These are phyloP conservation scores for Coprinopsis marcescibilis DNA, from an alignment of 768 basidiomycete species.

Conservation along the genomic window DNA sequence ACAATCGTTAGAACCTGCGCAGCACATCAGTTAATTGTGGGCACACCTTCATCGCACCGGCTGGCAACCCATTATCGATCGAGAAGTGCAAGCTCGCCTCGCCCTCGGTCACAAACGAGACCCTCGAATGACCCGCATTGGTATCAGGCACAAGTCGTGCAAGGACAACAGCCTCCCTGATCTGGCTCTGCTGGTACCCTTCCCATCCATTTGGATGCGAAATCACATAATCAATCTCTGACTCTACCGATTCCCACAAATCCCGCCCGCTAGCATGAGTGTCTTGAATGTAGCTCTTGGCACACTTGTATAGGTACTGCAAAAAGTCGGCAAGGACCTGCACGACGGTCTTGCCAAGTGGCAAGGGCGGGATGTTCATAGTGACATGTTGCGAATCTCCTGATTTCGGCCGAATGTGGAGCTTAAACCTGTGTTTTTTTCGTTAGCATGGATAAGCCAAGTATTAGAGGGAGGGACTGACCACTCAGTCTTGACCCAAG, in stretches of 20 bases:
- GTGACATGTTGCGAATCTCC: slow-evolving; percentile 18
- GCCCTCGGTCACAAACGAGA: slow-evolving; percentile 46
- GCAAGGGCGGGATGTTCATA: slow-evolving; percentile 36
- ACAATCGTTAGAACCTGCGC: not conserved
- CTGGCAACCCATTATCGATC: slow-evolving; percentile 29
- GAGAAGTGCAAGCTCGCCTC: slow-evolving; percentile 50
- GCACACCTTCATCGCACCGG: slow-evolving; percentile 22
- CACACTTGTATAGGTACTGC: slow-evolving; percentile 37
- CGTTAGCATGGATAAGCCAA: not conserved
- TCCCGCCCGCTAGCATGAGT: slow-evolving; percentile 32
- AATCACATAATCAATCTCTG: slow-evolving; percentile 43
- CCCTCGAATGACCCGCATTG: slow-evolving; percentile 27
- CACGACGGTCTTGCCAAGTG: slow-evolving; percentile 33
- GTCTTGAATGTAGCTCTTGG: slow-evolving; percentile 38
- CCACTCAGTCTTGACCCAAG: slow-evolving; percentile 50
- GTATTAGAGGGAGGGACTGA: slow-evolving; percentile 16
- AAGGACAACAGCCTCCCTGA: slow-evolving; percentile 36
- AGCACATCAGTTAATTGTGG: not conserved
- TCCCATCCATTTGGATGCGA: slow-evolving; percentile 43
- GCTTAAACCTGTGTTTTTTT: slow-evolving; percentile 24
- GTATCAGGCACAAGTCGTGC: slow-evolving; percentile 35
- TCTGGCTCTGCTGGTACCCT: slow-evolving; percentile 35
- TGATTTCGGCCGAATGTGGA: slow-evolving; percentile 24
- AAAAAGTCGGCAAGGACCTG: slow-evolving; percentile 47
- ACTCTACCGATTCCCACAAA: slow-evolving; percentile 37